A percentile compares a stretch with the other conserved stretches of the same genome.
Evolutionary conservation across 2,329 filamentous ascomycete species (phyloP).

Genomic region (Verticillium longisporum): DNA sequence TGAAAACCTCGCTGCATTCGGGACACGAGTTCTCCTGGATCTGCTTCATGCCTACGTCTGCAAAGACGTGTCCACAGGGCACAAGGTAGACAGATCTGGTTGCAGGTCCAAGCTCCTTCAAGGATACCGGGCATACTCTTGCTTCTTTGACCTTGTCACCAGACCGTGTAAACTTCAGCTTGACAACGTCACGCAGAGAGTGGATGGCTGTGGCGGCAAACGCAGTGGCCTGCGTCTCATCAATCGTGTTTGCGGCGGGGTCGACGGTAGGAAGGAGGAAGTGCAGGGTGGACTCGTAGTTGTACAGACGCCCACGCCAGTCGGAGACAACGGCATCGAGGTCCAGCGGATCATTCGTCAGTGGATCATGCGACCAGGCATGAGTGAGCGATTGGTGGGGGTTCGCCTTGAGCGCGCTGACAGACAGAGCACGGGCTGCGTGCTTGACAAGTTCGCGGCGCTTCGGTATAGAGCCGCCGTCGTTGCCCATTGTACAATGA

Average conservation of each 20-base stretch:
- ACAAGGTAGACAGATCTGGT: slow-evolving; percentile 83
- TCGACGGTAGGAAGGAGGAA: slow-evolving; percentile 40
- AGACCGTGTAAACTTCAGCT: slow-evolving; percentile 60
- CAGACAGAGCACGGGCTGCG: slow-evolving; percentile 73
- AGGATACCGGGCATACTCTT: slow-evolving; percentile 81
- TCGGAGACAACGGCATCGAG: slow-evolving; percentile 74
- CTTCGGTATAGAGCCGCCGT: slow-evolving; percentile 93
- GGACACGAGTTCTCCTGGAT: slow-evolving; percentile 58
- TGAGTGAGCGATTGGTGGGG: slow-evolving; percentile 80
- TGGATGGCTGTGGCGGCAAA: slow-evolving; percentile 58
- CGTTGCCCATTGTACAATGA: slow-evolving; percentile 77
- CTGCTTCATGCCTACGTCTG: slow-evolving; percentile 77
- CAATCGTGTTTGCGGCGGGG: slow-evolving; percentile 17
- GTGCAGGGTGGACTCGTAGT: slow-evolving; percentile 83
- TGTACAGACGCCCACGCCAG: slow-evolving; percentile 78
- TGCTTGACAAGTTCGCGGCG: slow-evolving; percentile 94
- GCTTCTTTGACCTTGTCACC: slow-evolving; percentile 39
- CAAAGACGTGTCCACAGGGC: slow-evolving; percentile 92
- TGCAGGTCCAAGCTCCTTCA: slow-evolving; percentile 74
- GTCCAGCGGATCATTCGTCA: slow-evolving; percentile 72
- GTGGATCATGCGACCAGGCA: slow-evolving; percentile 78
- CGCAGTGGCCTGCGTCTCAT: slow-evolving; percentile 20
- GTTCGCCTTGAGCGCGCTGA: slow-evolving; percentile 82
- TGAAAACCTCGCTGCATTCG: slow-evolving; percentile 72
- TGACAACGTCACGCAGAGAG: slow-evolving; percentile 78